Conservation (phyloP, 2,329 filamentous ascomycete genomes). For the Penicillium sp. region DNA sequence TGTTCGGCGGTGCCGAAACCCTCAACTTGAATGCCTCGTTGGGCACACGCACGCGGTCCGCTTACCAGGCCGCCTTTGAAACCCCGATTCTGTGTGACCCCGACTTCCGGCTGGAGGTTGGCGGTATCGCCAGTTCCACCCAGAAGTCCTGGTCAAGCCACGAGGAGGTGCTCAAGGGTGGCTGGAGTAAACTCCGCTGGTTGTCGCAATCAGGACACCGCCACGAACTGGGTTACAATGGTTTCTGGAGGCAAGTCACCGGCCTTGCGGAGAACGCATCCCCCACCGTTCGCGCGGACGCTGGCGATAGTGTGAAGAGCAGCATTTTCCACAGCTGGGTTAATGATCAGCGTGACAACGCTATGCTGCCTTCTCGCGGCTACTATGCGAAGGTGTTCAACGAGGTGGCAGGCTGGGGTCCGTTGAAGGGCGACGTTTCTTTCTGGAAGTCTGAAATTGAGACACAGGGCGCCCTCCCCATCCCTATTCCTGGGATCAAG, state of each 20-base stretch:
- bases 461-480: slow-evolving; percentile 71
- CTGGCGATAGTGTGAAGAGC: slow-evolving; percentile 89
- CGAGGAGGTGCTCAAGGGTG: slow-evolving; percentile 83
- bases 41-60: slow-evolving; percentile 86
- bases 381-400: slow-evolving; percentile 76
- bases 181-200: slow-evolving; percentile 75
- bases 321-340: slow-evolving; percentile 79
- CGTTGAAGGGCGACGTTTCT: slow-evolving; percentile 83
- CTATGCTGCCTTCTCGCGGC: slow-evolving; percentile 79
- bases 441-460: slow-evolving; percentile 93
- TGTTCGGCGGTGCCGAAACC: slow-evolving; percentile 91
- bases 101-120: slow-evolving; percentile 74
- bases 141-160: slow-evolving; percentile 93
- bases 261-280: slow-evolving; percentile 74
- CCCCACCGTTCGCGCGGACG: slow-evolving; percentile 77
- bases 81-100: slow-evolving; percentile 84
- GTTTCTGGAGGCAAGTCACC: slow-evolving; percentile 86
- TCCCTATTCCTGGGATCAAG: slow-evolving; percentile 69
- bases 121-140: slow-evolving; percentile 79
- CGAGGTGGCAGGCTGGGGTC: slow-evolving; percentile 85
- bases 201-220: slow-evolving; percentile 63
- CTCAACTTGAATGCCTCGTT: slow-evolving; percentile 83
- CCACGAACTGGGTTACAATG: slow-evolving; percentile 79
- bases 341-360: slow-evolving; percentile 78
- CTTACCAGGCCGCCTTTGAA: slow-evolving; percentile 84